Evolutionary conservation across 768 basidiomycete species (phyloP), one percentile per base, ranked within the genome.

Genomic region (Trametes elegans): DNA sequence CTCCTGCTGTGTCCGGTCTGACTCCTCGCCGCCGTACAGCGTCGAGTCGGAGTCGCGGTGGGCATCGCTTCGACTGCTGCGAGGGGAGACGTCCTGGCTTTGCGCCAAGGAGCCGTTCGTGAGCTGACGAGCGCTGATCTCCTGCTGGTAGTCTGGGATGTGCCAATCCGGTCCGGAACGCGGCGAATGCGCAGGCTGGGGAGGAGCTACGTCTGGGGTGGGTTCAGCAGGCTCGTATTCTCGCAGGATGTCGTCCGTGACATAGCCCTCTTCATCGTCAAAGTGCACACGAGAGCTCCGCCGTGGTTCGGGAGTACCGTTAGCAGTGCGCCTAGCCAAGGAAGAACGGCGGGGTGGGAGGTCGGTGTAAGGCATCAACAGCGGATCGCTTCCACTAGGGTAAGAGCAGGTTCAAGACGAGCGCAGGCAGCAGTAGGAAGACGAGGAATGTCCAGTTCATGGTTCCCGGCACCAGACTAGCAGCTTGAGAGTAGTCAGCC

Each of bases 11-110:
- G 9, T 1, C 21, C 3, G 9, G 1, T 11, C 34, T 7, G 23
- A 35, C 39, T 49, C 38, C 11, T 18, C 27, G 23, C 35, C 58
- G n/a, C 69, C 65, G 5, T 60, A 59, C 23, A 79, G 63, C 2
- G 80, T 81, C 7, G 61, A 62, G 50, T 70, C 72, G 56, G 72
- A 77, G 28, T 69, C 71, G 7, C 42, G 49, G 11, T 45, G 55
- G 10, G 27, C 49, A 5, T 31, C 41, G 23, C 10, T 19, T 2
- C 21, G 42, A n/a, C 41, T 31, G 16, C 60, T 47, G 52, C 60
- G 48, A 55, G 62, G 13, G 60, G 60, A 24, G 24, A 58, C 43
- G 62, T 60, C 23, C 53, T 10, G 8, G n/a, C n/a, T n/a, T n/a
- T n/a, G n/a, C n/a, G n/a, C n/a, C n/a, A n/a, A n/a, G n/a, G n/a